Conservation (phyloP, 140 eudicot species). For the Erigeron philadelphicus region DNA sequence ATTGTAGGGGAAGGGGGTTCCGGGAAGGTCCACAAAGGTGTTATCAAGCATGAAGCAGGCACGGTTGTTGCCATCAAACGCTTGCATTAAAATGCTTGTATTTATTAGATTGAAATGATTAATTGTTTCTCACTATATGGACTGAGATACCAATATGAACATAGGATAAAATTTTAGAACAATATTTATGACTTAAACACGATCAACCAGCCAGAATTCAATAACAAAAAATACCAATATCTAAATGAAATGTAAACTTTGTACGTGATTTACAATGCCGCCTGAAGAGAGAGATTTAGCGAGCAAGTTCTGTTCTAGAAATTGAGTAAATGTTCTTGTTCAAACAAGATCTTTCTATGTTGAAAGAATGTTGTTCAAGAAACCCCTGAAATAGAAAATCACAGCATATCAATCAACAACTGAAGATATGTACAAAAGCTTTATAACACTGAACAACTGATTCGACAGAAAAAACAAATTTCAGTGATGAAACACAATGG, state of each 20-base stretch:
- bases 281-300: conserved; percentile 12
- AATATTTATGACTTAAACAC: conserved; percentile 5
- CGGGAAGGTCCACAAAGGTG: too few relatives aligned
- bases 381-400: conserved; percentile 50
- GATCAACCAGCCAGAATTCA: background rate
- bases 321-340: conserved; percentile 10
- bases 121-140: too few relatives aligned
- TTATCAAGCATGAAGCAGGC: too few relatives aligned
- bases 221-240: background rate
- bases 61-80: too few relatives aligned
- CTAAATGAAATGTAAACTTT: conserved; percentile 24
- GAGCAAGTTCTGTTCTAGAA: conserved; percentile 3
- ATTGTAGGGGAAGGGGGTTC: too few relatives aligned
- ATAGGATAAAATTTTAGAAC: conserved; percentile 7
- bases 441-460: background rate
- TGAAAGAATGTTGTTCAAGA: conserved; percentile 50
- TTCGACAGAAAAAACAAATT: conserved; percentile 5
- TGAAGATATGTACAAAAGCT: conserved; percentile 9
- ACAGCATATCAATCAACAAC: conserved; percentile 12
- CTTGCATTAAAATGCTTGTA: too few relatives aligned
- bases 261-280: conserved; percentile 6
- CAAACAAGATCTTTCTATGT: conserved; percentile 18
- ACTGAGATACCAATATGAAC: background rate
- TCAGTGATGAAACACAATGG: conserved; percentile 5
- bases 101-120: too few relatives aligned